Percentiles rank a stretch among this genome's conserved stretches.
Evolutionary conservation across 2,329 filamentous ascomycete species (phyloP).

Genomic region (Alternaria panax): DNA sequence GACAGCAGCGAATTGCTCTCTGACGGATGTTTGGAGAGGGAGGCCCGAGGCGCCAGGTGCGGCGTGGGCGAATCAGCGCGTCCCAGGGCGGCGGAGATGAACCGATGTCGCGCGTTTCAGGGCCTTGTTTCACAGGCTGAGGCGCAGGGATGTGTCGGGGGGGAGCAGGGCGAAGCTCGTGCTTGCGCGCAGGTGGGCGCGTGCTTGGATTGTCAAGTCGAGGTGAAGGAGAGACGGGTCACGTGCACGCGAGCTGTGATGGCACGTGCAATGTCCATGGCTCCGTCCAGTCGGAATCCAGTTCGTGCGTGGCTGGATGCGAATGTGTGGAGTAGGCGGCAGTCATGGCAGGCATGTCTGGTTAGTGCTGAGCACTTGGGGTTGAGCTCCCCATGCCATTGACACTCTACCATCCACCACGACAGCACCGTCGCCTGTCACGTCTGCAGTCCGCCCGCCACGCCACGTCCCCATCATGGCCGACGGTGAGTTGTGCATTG

Average conservation of each 20-base stretch:
- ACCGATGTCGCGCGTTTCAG: constrained; percentile 45
- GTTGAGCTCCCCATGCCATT: constrained; percentile 1
- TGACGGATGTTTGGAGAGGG: constrained; percentile 18
- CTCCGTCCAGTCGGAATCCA: background rate
- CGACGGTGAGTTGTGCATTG: constrained; percentile 24
- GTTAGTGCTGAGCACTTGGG: background rate
- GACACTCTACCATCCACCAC: constrained; percentile 4
- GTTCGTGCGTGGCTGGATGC: background rate
- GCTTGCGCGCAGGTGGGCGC: constrained; percentile 7
- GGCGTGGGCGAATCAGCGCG: constrained; percentile 36
- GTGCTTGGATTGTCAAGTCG: constrained; percentile 7
- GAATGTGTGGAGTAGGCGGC: background rate
- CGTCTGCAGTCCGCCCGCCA: background rate
- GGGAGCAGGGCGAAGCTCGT: constrained; percentile 9
- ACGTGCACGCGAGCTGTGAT: background rate
- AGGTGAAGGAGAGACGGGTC: constrained; percentile 1
- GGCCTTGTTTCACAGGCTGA: constrained; percentile 39
- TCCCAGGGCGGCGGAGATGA: constrained; percentile 33
- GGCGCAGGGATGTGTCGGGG: constrained; percentile 15
- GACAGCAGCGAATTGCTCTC: constrained; percentile 27
- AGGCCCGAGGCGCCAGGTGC: constrained; percentile 9
- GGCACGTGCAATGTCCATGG: constrained; percentile 1
- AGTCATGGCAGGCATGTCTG: background rate
- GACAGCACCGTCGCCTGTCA: constrained; percentile 2
- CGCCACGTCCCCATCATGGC: constrained; percentile 26